These are phyloP conservation scores for Syncephalis fuscata DNA, from an alignment of 371 early-diverging fungal species.

Conservation along the genomic window DNA sequence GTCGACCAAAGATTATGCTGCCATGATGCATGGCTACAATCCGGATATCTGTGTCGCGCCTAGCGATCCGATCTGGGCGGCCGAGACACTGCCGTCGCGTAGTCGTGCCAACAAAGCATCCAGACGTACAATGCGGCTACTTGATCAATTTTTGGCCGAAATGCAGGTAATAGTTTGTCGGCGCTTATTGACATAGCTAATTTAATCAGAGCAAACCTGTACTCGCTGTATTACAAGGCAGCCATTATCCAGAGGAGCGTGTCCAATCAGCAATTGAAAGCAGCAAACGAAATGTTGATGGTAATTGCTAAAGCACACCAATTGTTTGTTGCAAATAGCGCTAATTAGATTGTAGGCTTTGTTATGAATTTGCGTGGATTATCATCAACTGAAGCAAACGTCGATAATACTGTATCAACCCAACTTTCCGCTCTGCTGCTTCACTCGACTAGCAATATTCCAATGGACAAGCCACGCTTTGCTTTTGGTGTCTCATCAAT, in stretches of 20 bases:
- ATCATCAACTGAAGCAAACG: not conserved
- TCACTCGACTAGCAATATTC: conserved; percentile 18
- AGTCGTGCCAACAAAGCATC: not conserved
- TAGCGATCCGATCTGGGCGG: conserved; percentile 16
- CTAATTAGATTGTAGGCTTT: conserved; percentile 11
- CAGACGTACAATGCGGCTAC: not conserved
- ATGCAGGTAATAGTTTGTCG: not conserved
- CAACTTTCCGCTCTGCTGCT: conserved; percentile 7
- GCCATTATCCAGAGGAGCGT: conserved; percentile 30
- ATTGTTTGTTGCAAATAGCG: not conserved
- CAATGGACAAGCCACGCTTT: conserved; percentile 22
- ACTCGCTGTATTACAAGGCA: conserved; percentile 37
- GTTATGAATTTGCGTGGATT: conserved; percentile 19
- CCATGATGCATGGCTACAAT: conserved; percentile 23
- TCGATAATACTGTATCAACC: too few species aligned
- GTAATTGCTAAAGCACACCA: conserved; percentile 5
- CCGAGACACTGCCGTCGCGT: not conserved
- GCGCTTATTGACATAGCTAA: conserved; percentile 6
- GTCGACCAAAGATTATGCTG: conserved; percentile 27
- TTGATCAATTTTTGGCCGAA: not conserved
- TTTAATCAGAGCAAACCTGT: conserved; percentile 19
- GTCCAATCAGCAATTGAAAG: conserved; percentile 31
- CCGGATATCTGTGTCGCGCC: conserved; percentile 29
- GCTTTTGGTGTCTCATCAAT: conserved; percentile 24
- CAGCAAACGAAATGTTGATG: conserved; percentile 29